Base-by-base conservation (phyloP, 208 protist genomes). In the Acanthamoeba lenticulata region DNA sequence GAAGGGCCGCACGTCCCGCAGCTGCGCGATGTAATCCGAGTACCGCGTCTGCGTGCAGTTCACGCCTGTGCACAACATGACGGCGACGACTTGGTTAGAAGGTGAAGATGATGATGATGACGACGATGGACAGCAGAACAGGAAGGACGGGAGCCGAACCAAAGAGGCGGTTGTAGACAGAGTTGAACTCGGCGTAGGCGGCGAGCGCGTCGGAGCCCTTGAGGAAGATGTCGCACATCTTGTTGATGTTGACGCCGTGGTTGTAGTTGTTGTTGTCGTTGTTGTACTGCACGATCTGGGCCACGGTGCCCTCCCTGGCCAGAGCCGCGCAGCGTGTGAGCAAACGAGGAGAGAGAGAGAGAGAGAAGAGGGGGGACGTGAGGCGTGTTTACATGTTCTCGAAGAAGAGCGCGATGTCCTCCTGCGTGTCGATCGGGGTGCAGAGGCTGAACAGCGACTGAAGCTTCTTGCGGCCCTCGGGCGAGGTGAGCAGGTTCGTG, bases 361-460 rank as follows among this genome's bases (percentile, higher is more conserved):
- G n/a, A n/a, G n/a, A n/a, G n/a, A n/a, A n/a, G n/a, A n/a, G n/a
- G n/a, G n/a, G n/a, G n/a, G n/a, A n/a, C n/a, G n/a, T n/a, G n/a
- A n/a, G n/a, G n/a, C n/a, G n/a, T n/a, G n/a, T n/a, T n/a, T 36
- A 86, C 77, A 86, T 86, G 45, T 86, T 86, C 77, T 86, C 77
- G 29, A 86, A 86, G 77, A 86, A 86, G 77, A 86, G 77, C 40
- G 77, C 77, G 13, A 86, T 57, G 29, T 86, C 77, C 42, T 86
- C 44, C 0, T 86, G 42, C 42, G 77, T 86, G 7, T 86, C 77
- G 27, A 86, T 86, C 42, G 77, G 77, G 24, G 77, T 86, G 77
- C 77, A 86, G n/a, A 86, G 77, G 77, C 38, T 60, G 44, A 86
- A 86, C 77, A 57, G 7, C 15, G 11, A 57, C 77, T 86, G 42